Percentiles rank a stretch among this genome's conserved stretches.
These are phyloP conservation scores for Dipteronia sinensis DNA, from an alignment of 345 rosid genomes.

Conservation along the genomic window DNA sequence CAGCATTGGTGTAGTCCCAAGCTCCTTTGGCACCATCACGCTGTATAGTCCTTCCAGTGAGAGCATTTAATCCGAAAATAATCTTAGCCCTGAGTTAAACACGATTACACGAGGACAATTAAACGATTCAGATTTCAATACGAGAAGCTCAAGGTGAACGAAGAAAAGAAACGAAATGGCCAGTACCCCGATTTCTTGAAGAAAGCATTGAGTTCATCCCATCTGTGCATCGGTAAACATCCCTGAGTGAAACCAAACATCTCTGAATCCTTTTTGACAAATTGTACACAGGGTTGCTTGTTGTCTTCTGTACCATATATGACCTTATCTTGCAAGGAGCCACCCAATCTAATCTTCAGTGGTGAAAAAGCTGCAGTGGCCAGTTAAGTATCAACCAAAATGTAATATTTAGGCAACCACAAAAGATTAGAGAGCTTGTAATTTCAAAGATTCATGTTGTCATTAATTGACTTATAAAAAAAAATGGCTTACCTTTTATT, in stretches of 20 bases:
- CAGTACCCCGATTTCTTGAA: slow-evolving; percentile 62
- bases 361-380: slow-evolving; percentile 61
- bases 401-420: neutral
- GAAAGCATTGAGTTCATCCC: slow-evolving; percentile 71
- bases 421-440: neutral
- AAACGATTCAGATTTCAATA: neutral
- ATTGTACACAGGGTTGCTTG: slow-evolving; percentile 44
- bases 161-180: neutral
- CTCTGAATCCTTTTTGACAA: slow-evolving; percentile 40
- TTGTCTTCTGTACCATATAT: slow-evolving; percentile 38
- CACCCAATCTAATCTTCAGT: slow-evolving; percentile 73
- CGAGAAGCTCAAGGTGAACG: neutral
- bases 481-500: slow-evolving; percentile 44
- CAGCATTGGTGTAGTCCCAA: slow-evolving; percentile 75
- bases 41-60: slow-evolving; percentile 47
- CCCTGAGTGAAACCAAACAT: slow-evolving; percentile 66
- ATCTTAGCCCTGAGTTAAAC: slow-evolving; percentile 57
- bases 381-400: slow-evolving; percentile 15
- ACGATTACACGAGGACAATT: neutral
- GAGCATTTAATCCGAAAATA: slow-evolving; percentile 80
- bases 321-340: slow-evolving; percentile 71
- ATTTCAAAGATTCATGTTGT: neutral
- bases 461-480: neutral
- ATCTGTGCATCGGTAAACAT: slow-evolving; percentile 63
- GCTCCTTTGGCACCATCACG: slow-evolving; percentile 59